A percentile compares a stretch with the other conserved stretches of the same genome.
Conservation (phyloP, 106 monocot genomes). For the Chionographis japonica region DNA sequence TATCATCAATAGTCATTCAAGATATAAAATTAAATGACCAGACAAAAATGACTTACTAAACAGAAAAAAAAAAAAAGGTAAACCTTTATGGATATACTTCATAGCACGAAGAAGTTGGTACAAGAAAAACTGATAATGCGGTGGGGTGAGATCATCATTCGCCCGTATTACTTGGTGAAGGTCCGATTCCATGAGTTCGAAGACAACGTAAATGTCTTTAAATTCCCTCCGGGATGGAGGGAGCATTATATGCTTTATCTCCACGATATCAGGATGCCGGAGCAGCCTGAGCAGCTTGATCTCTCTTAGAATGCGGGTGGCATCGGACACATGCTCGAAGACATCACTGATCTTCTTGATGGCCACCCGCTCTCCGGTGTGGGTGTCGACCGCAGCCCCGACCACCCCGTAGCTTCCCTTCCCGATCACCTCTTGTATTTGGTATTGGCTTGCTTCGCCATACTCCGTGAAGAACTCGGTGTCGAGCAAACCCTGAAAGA, state of each 20-base stretch:
- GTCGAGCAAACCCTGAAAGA: conserved; percentile 25
- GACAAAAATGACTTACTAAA: neutral
- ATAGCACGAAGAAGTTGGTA: conserved; percentile 57
- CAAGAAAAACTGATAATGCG: conserved; percentile 60
- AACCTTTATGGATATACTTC: conserved; percentile 61
- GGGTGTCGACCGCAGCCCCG: conserved; percentile 38
- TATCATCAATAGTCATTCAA: no score
- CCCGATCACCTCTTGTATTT: conserved; percentile 55
- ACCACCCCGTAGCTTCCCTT: conserved; percentile 73
- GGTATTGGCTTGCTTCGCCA: conserved; percentile 50
- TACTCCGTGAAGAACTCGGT: conserved; percentile 61
- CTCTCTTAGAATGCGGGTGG: conserved; percentile 56
- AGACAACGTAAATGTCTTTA: conserved; percentile 58
- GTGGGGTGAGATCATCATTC: conserved; percentile 60
- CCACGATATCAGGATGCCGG: conserved; percentile 56
- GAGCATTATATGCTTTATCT: conserved; percentile 64
- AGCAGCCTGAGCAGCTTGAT: conserved; percentile 58
- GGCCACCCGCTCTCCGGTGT: conserved; percentile 45
- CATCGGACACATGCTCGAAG: conserved; percentile 67
- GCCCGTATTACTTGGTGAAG: conserved; percentile 66
- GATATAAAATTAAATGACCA: neutral
- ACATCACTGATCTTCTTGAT: conserved; percentile 67
- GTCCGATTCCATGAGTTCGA: conserved; percentile 68
- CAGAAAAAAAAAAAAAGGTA: neutral
- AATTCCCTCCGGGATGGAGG: conserved; percentile 60